Percentiles rank a stretch among this genome's conserved stretches.
phyloP scores from a whole-genome alignment of 805 yeast genomes.

The Wickerhamiella australiensis region DNA sequence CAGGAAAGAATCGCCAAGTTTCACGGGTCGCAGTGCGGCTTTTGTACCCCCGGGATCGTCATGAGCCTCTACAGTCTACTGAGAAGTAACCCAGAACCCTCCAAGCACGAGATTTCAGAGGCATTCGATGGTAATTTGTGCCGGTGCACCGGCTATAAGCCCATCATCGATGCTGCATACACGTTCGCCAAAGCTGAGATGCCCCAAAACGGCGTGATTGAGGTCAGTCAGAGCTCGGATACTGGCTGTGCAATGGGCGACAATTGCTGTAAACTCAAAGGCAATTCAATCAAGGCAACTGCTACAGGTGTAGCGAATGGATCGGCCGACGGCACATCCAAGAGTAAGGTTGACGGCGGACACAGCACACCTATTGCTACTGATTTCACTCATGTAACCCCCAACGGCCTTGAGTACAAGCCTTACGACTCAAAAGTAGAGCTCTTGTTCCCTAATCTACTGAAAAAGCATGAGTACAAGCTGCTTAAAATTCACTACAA shows the following conservation, averaged over 20 bases:
- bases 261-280: slow-evolving; percentile 29
- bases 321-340: too few relatives aligned
- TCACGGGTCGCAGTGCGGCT: slow-evolving; percentile 42
- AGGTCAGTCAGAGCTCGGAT: neutral
- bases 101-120: slow-evolving; percentile 33
- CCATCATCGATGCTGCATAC: slow-evolving; percentile 37
- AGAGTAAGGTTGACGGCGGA: neutral
- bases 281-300: slow-evolving; percentile 6
- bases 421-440: slow-evolving; percentile 32
- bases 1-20: slow-evolving; percentile 39
- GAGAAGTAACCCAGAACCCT: slow-evolving; percentile 31
- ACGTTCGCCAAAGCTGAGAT: slow-evolving; percentile 26
- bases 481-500: slow-evolving; percentile 29
- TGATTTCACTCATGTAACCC: slow-evolving; percentile 19
- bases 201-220: slow-evolving; percentile 11
- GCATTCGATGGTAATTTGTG: slow-evolving; percentile 39
- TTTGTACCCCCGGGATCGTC: slow-evolving; percentile 41
- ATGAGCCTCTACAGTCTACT: slow-evolving; percentile 37
- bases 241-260: slow-evolving; percentile 29
- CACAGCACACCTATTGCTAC: slow-evolving; percentile 21
- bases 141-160: slow-evolving; percentile 41
- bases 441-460: slow-evolving; percentile 32
- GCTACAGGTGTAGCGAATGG: too few relatives aligned
- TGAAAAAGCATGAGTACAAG: slow-evolving; percentile 27
- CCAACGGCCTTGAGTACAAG: slow-evolving; percentile 33